These are phyloP conservation scores for Gynostemma pentaphyllum DNA, from an alignment of 306 rosid genomes.

Conservation along the genomic window DNA sequence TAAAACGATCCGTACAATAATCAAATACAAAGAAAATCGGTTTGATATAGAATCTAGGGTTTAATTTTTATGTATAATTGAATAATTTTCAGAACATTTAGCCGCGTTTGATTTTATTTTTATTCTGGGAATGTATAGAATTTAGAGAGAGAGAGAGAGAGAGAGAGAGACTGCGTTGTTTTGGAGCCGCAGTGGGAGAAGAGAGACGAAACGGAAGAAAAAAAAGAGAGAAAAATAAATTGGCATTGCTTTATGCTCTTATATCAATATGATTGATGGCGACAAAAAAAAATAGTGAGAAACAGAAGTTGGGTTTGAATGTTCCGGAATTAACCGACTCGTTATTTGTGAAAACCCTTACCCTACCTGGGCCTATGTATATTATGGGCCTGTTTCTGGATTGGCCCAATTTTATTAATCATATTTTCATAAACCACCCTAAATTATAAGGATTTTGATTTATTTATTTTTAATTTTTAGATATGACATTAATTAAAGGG, in stretches of 20 bases:
- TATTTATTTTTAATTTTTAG: too few species aligned
- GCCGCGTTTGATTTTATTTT: neutral
- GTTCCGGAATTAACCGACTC: too few species aligned
- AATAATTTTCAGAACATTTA: neutral
- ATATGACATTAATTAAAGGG: too few species aligned
- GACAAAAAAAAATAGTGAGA: neutral
- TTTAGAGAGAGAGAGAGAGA: neutral
- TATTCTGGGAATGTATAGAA: neutral
- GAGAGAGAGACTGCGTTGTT: neutral
- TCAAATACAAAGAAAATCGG: neutral
- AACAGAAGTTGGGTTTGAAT: too few species aligned
- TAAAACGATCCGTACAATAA: neutral
- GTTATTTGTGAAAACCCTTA: too few species aligned
- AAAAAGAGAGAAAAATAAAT: neutral
- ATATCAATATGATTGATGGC: too few species aligned
- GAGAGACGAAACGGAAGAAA: neutral
- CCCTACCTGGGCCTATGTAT: too few species aligned
- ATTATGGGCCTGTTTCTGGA: too few species aligned
- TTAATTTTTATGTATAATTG: neutral
- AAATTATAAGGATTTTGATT: too few species aligned
- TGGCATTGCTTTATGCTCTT: neutral
- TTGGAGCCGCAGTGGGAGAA: conserved; percentile 1
- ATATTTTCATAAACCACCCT: too few species aligned
- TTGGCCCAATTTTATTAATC: too few species aligned
- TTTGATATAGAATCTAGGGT: neutral